Evolutionary conservation across 345 rosid genomes (phyloP), one percentile per base, ranked within the genome.

Genomic region (Melaleuca alternifolia): DNA sequence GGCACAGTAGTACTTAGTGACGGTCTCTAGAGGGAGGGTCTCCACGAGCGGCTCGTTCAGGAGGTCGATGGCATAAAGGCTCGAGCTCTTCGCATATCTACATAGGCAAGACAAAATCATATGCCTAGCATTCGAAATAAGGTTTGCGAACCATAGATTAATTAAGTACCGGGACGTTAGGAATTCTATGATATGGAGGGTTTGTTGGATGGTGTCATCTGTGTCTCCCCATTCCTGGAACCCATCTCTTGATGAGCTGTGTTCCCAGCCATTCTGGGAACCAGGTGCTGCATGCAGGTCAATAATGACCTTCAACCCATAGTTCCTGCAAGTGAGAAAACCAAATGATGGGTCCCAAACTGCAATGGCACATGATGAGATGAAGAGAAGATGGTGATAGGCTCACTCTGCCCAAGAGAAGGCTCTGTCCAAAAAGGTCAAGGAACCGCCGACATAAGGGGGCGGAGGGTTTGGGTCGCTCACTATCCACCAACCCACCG

Each of bases 401-500:
- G 65, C 90, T 1, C 88, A 94, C 96, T 87, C 56, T 56, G 96
- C 94, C 95, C 96, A 93, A 16, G 85, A 71, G 86, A 94, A 93
- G 54, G 94, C 96, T 33, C 89, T 91, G 91, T 94, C 96, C 83
- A 94, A 82, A 0, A 93, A 90, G 28, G 81, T 59, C 87, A 94
- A 79, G 81, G 95, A 94, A 7, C 96, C 95, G 5, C 94, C 94
- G 5, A 92, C 95, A n/a, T 88, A 93, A 54, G 95, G 95, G 8
- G 3, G 51, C 14, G 95, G 94, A 28, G 96, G 96, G 1, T 52
- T 84, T 9, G 95, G 93, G 85, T 90, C 95, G 37, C 94, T 91
- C 28, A 94, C 94, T 54, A 92, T 94, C 96, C 94, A 94, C 96
- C 95, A 93, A 5, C 95, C 96, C 62, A 92, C 94, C 0, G 95